Conservation (phyloP, 2,329 filamentous ascomycete species). For the Fusarium phyllophilum region DNA sequence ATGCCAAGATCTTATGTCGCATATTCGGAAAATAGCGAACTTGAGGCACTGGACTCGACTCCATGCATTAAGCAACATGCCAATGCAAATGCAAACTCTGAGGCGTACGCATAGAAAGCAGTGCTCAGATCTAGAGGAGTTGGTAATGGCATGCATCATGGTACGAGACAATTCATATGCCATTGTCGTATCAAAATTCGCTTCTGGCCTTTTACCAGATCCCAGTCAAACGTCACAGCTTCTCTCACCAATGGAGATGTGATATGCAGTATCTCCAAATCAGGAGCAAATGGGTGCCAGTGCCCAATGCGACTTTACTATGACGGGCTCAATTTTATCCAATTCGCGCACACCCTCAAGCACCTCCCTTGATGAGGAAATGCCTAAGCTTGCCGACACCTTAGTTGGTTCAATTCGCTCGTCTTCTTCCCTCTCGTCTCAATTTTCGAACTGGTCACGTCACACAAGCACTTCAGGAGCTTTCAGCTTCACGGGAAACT, state of each 20-base stretch:
- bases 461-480: slow-evolving; percentile 17
- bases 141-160: slow-evolving; percentile 3
- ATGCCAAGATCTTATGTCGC: slow-evolving; percentile 17
- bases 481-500: slow-evolving; percentile 31
- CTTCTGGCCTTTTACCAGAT: background rate
- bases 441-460: slow-evolving; percentile 21
- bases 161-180: background rate
- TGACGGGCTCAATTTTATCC: slow-evolving; percentile 10
- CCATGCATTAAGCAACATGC: slow-evolving; percentile 4
- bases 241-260: slow-evolving; percentile 14
- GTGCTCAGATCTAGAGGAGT: background rate
- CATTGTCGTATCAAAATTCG: slow-evolving; percentile 27
- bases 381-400: slow-evolving; percentile 7
- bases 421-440: slow-evolving; percentile 28
- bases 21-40: slow-evolving; percentile 7
- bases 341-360: slow-evolving; percentile 26
- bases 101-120: background rate
- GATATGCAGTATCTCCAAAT: slow-evolving; percentile 3
- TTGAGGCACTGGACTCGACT: slow-evolving; percentile 9
- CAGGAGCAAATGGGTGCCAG: slow-evolving; percentile 10
- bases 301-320: slow-evolving; percentile 29
- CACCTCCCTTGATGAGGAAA: slow-evolving; percentile 31
- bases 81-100: slow-evolving; percentile 10
- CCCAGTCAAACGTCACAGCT: slow-evolving; percentile 4
- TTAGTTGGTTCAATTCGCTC: slow-evolving; percentile 5